Conservation (phyloP, 306 rosid species). For the Boehmeria nivea region DNA sequence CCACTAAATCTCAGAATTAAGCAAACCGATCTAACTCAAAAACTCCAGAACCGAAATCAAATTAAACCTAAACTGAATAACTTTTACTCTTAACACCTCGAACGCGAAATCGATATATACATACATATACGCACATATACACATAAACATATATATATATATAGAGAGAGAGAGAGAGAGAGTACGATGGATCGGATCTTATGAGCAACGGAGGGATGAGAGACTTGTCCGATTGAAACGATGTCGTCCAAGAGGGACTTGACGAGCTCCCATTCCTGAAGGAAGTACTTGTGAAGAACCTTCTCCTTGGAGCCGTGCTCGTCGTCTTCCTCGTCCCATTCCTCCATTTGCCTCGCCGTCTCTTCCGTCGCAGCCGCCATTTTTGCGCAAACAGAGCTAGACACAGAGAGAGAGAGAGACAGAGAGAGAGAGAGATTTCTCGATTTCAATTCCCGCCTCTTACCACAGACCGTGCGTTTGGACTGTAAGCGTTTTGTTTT, state of each 20-base stretch:
- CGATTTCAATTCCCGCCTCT: slow-evolving; percentile 21
- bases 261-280: slow-evolving; percentile 82
- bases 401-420: background rate
- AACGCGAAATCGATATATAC: background rate
- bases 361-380: slow-evolving; percentile 31
- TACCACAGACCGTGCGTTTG: too few species aligned
- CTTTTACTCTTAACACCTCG: background rate
- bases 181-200: slow-evolving; percentile 89
- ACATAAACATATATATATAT: too few species aligned
- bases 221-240: slow-evolving; percentile 59
- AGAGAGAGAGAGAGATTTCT: background rate
- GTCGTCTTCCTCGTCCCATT: slow-evolving; percentile 52
- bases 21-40: background rate
- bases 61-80: background rate
- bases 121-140: too few species aligned
- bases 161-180: slow-evolving; percentile 18
- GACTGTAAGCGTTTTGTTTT: background rate
- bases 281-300: slow-evolving; percentile 83
- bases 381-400: background rate
- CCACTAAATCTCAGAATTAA: background rate
- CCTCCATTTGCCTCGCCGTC: slow-evolving; percentile 21
- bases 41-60: slow-evolving; percentile 2
- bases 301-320: slow-evolving; percentile 73
- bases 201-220: slow-evolving; percentile 51
- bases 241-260: slow-evolving; percentile 66